Evolutionary conservation across 768 basidiomycete species (phyloP).

Genomic region (Mycena epipterygia): DNA sequence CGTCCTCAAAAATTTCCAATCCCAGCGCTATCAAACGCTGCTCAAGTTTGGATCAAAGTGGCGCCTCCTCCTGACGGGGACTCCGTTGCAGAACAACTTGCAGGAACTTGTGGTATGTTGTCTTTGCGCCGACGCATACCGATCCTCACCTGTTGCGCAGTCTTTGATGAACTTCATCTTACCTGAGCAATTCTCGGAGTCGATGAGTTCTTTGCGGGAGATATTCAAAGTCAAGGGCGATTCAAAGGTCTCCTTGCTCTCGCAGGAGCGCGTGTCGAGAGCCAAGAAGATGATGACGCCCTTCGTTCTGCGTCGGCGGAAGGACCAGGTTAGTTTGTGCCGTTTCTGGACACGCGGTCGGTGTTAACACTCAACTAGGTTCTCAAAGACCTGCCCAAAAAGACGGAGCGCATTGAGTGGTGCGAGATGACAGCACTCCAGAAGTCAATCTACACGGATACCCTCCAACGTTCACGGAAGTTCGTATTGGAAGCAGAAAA

Average conservation of each 20-base stretch:
- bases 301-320: conserved; percentile 96
- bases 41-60: conserved; percentile 89
- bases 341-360: background rate
- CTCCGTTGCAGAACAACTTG: conserved; percentile 93
- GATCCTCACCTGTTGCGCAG: conserved; percentile 57
- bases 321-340: conserved; percentile 79
- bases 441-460: conserved; percentile 85
- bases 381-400: conserved; percentile 91
- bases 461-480: conserved; percentile 87
- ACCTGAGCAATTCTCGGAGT: conserved; percentile 86
- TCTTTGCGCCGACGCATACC: background rate
- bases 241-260: conserved; percentile 87
- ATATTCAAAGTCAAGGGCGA: conserved; percentile 99
- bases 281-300: conserved; percentile 99
- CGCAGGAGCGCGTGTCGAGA: conserved; percentile 92
- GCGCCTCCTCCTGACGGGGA: conserved; percentile 94
- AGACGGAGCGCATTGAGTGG: conserved; percentile 94
- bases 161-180: conserved; percentile 98
- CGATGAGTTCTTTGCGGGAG: conserved; percentile 84
- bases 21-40: conserved; percentile 93
- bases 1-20: conserved; percentile 96
- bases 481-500: conserved; percentile 71
- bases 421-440: conserved; percentile 93
- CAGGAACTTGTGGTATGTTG: conserved; percentile 88
- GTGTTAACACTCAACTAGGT: conserved; percentile 66